Conservation (phyloP, 306 rosid genomes). For the Cicer chorassanicum region DNA sequence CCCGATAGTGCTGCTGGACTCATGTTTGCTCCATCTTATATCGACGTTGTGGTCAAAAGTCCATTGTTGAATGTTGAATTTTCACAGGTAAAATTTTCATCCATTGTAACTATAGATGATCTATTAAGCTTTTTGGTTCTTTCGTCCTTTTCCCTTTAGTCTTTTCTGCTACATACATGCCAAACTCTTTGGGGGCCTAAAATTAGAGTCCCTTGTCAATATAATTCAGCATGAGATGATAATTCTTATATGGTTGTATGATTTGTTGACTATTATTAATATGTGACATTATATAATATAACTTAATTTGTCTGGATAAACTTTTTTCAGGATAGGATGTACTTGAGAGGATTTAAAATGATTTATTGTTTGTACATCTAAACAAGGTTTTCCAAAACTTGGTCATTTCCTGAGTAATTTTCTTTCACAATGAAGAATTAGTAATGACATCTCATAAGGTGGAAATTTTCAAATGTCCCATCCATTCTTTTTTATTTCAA, state of each 20-base stretch:
- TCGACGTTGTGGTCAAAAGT: constrained; percentile 74
- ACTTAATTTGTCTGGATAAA: background rate
- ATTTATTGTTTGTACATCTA: background rate
- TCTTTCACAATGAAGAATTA: constrained; percentile 17
- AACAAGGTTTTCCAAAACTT: constrained; percentile 1
- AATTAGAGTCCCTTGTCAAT: constrained; percentile 28
- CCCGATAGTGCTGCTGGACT: constrained; percentile 85
- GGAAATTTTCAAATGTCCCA: background rate
- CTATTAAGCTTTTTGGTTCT: constrained; percentile 11
- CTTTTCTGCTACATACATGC: constrained; percentile 34
- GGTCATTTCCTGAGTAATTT: constrained; percentile 10
- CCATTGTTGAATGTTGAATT: constrained; percentile 80
- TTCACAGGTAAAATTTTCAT: constrained; percentile 72
- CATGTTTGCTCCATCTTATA: constrained; percentile 80
- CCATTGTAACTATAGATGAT: constrained; percentile 23
- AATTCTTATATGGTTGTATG: constrained; percentile 12
- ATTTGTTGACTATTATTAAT: constrained; percentile 17
- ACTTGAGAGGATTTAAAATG: constrained; percentile 32
- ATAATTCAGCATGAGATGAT: constrained; percentile 29
- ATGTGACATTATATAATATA: constrained; percentile 24
- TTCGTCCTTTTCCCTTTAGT: background rate
- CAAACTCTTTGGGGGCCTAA: constrained; percentile 35
- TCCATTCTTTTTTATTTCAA: background rate
- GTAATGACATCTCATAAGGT: constrained; percentile 20
- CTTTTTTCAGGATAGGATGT: background rate